Percentiles rank a stretch among this genome's conserved stretches.
Evolutionary conservation across 2,329 filamentous ascomycete genomes (phyloP).

Genomic region (Chaetomium globosum): DNA sequence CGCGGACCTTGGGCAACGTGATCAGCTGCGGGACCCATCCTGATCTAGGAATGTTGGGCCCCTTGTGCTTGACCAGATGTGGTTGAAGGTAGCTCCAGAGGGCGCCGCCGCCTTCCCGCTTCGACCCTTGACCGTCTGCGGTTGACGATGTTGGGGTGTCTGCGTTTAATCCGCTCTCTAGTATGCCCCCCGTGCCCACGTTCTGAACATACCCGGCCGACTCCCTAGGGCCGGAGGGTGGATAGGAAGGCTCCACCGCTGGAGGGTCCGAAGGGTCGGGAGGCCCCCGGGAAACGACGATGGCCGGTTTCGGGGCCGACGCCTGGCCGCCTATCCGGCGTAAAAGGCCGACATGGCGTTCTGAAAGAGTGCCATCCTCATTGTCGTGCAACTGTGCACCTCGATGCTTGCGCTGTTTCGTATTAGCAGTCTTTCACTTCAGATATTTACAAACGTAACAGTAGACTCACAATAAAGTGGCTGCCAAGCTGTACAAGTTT

Average conservation of each 20-base stretch:
- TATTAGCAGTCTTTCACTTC: neutral
- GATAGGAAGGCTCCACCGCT: constrained; percentile 7
- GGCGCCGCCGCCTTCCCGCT: constrained; percentile 12
- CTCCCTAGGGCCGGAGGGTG: neutral
- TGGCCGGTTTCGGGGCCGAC: constrained; percentile 20
- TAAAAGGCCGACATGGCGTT: constrained; percentile 26
- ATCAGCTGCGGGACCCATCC: constrained; percentile 37
- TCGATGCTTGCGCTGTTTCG: constrained; percentile 31
- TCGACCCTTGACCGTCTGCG: neutral
- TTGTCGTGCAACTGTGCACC: constrained; percentile 38
- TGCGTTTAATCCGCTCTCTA: neutral
- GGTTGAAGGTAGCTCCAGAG: constrained; percentile 40
- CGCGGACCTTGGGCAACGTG: constrained; percentile 37
- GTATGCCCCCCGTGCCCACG: neutral
- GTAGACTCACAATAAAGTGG: constrained; percentile 33
- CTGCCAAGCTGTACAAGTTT: constrained; percentile 25
- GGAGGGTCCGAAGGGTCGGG: constrained; percentile 24
- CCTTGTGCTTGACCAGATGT: constrained; percentile 31
- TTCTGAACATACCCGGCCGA: neutral
- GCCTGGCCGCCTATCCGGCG: neutral
- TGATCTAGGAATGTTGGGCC: constrained; percentile 18
- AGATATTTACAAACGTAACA: neutral
- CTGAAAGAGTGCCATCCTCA: constrained; percentile 39
- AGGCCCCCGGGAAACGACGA: constrained; percentile 35
- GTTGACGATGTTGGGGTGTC: neutral